Conservation (phyloP, 2,329 filamentous ascomycete genomes). For the Penicillium sp. region DNA sequence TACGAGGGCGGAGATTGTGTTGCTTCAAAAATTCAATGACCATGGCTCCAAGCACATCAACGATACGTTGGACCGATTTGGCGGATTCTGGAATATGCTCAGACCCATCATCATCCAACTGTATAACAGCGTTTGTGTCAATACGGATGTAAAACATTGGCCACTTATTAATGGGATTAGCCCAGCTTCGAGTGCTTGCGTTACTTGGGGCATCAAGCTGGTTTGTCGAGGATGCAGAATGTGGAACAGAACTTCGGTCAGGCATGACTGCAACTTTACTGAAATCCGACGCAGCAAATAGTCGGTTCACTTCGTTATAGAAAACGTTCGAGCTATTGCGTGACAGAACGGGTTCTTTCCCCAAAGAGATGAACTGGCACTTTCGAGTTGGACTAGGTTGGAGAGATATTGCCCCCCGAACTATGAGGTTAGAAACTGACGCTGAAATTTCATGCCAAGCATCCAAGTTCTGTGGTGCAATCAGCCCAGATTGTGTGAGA, state of each 20-base stretch:
- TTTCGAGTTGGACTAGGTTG: constrained; percentile 68
- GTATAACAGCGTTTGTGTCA: constrained; percentile 46
- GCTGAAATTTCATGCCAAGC: constrained; percentile 72
- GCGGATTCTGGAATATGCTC: constrained; percentile 32
- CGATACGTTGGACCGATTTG: constrained; percentile 54
- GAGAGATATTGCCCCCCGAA: constrained; percentile 71
- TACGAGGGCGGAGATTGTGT: constrained; percentile 63
- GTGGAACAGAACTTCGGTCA: neutral
- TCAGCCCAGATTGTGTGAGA: constrained; percentile 64
- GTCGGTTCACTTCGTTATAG: constrained; percentile 72
- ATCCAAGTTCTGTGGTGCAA: constrained; percentile 50
- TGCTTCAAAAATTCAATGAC: constrained; percentile 72
- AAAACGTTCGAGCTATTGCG: constrained; percentile 61
- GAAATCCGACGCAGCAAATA: constrained; percentile 77
- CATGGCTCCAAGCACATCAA: constrained; percentile 66
- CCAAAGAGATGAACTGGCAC: constrained; percentile 78
- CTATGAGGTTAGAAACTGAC: constrained; percentile 57
- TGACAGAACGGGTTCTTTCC: constrained; percentile 63
- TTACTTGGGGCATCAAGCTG: constrained; percentile 31
- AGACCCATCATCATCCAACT: constrained; percentile 39
- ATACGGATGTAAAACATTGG: constrained; percentile 87
- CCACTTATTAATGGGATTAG: constrained; percentile 74
- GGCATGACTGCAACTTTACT: constrained; percentile 55
- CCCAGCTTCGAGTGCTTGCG: constrained; percentile 50
- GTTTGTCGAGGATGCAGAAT: constrained; percentile 27